Conservation (phyloP, 192 early-diverging fungal species). For the Entomortierella beljakovae region DNA sequence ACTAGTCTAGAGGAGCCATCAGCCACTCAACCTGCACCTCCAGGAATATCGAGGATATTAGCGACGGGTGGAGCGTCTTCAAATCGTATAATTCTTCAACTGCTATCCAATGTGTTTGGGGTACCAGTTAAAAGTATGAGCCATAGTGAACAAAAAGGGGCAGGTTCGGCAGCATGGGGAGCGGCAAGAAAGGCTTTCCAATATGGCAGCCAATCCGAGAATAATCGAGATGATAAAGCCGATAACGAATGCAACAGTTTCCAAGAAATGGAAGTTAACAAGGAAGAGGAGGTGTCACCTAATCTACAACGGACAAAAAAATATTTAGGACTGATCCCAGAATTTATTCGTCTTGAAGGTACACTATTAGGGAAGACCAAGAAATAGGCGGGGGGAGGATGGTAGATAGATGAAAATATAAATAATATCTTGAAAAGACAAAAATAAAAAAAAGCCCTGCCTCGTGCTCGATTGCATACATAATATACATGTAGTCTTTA, state of each 20-base stretch:
- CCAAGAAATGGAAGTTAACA: background rate
- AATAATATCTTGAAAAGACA: too few relatives aligned
- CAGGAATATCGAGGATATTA: slow-evolving; percentile 64
- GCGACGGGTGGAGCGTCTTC: slow-evolving; percentile 80
- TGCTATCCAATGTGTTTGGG: slow-evolving; percentile 80
- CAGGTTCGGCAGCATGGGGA: slow-evolving; percentile 70
- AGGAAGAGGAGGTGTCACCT: background rate
- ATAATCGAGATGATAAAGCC: background rate
- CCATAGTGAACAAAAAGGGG: slow-evolving; percentile 40
- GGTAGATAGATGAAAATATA: too few relatives aligned
- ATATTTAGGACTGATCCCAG: slow-evolving; percentile 25
- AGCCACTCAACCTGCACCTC: slow-evolving; percentile 12
- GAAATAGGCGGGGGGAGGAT: background rate
- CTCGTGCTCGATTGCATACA: too few relatives aligned
- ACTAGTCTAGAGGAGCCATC: slow-evolving; percentile 47
- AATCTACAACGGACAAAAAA: slow-evolving; percentile 19
- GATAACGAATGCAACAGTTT: background rate
- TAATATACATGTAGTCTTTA: too few relatives aligned
- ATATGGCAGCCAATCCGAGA: slow-evolving; percentile 4
- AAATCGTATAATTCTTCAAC: slow-evolving; percentile 67
- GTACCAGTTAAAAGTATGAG: slow-evolving; percentile 64
- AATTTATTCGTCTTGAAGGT: slow-evolving; percentile 25
- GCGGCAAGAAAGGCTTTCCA: slow-evolving; percentile 66
- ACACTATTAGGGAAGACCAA: background rate
- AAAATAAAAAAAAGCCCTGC: too few relatives aligned